phyloP scores from a whole-genome alignment of 352 stramenopile genomes.

The Globisporangium irregulare region DNA sequence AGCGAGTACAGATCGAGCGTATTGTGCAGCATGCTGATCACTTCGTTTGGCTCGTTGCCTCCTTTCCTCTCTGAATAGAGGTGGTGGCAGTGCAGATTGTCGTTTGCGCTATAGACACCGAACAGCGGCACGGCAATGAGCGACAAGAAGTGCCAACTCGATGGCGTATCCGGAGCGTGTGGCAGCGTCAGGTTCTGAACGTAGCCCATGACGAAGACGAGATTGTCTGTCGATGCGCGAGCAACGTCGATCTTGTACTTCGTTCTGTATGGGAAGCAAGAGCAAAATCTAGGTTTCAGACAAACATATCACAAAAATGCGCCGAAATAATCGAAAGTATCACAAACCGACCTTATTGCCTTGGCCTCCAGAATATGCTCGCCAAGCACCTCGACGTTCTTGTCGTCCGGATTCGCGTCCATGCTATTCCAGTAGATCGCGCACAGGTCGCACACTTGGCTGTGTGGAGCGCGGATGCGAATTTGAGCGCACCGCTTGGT shows the following conservation, averaged over 20 bases:
- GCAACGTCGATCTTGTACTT: neutral
- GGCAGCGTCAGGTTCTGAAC: conserved; percentile 1
- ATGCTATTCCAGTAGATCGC: neutral
- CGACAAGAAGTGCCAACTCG: conserved; percentile 4
- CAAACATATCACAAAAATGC: neutral
- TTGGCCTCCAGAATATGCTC: neutral
- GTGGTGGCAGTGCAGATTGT: neutral
- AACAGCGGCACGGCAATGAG: neutral
- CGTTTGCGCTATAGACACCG: neutral
- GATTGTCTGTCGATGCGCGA: neutral
- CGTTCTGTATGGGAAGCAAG: neutral
- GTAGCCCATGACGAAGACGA: neutral
- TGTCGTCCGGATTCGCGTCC: neutral
- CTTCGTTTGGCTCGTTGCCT: neutral
- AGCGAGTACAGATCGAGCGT: neutral
- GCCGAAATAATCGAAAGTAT: neutral
- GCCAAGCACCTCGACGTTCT: neutral
- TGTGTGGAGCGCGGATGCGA: too few species aligned
- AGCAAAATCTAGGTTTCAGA: neutral
- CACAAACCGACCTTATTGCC: neutral
- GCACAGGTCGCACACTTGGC: neutral
- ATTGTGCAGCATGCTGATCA: neutral
- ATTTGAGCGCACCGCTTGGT: neutral
- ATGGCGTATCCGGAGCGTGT: neutral
- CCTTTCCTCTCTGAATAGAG: conserved; percentile 4